Evolutionary conservation across 768 basidiomycete species (phyloP).

Genomic region (Panus rudis): DNA sequence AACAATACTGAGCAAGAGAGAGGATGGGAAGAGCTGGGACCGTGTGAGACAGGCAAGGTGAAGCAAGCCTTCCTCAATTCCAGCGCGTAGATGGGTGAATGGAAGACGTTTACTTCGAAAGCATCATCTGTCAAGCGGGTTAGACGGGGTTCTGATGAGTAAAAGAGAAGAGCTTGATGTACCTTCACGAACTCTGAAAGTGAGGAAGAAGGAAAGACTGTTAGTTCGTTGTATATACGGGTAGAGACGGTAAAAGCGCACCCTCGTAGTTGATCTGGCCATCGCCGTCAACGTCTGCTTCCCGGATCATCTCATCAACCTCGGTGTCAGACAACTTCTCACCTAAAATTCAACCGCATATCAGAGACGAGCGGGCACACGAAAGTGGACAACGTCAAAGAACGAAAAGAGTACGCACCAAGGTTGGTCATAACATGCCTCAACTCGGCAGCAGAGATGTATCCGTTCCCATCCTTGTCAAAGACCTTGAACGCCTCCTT

Average conservation of each 20-base stretch:
- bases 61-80: background rate
- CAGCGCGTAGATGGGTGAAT: too few relatives aligned
- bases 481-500: constrained; percentile 96
- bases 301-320: constrained; percentile 95
- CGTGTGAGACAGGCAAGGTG: background rate
- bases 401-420: constrained; percentile 38
- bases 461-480: constrained; percentile 93
- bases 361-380: too few relatives aligned
- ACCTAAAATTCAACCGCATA: constrained; percentile 32
- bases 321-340: constrained; percentile 84
- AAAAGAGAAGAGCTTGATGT: constrained; percentile 8
- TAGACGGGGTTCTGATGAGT: constrained; percentile 7
- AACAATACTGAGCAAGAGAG: background rate
- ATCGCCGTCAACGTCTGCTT: constrained; percentile 91
- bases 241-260: constrained; percentile 26
- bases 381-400: background rate
- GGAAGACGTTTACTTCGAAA: constrained; percentile 56
- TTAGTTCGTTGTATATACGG: constrained; percentile 5
- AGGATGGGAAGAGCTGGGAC: background rate
- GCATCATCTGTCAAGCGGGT: constrained; percentile 52
- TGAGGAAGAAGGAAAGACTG: constrained; percentile 1
- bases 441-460: constrained; percentile 80
- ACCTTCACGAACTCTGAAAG: constrained; percentile 71
- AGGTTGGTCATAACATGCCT: constrained; percentile 89
- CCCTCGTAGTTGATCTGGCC: constrained; percentile 90